Evolutionary conservation across 345 rosid species (phyloP).

Genomic region (Camelina hispida): DNA sequence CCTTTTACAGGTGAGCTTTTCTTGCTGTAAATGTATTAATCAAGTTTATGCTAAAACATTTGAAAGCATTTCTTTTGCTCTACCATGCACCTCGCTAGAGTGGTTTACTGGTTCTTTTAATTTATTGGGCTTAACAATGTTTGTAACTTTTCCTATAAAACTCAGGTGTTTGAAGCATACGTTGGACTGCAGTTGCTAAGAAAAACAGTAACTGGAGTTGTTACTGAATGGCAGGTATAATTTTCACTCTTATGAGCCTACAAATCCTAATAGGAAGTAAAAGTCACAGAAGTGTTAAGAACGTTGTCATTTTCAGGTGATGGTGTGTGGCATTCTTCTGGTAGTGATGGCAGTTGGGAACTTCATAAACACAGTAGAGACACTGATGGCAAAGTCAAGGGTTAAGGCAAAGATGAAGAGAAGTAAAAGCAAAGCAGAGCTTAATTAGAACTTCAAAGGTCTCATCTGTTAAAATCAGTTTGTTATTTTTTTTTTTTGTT

Average conservation of each 20-base stretch:
- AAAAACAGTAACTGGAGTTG: slow-evolving; percentile 74
- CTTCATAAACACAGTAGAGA: slow-evolving; percentile 82
- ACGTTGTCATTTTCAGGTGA: slow-evolving; percentile 56
- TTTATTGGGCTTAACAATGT: background rate
- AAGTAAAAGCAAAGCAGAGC: slow-evolving; percentile 79
- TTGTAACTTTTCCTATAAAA: slow-evolving; percentile 27
- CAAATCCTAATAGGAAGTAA: background rate
- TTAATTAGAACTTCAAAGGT: slow-evolving; percentile 47
- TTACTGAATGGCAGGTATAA: slow-evolving; percentile 93
- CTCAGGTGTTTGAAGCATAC: slow-evolving; percentile 92
- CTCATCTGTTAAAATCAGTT: background rate
- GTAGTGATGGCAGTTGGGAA: slow-evolving; percentile 94
- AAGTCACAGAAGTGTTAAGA: slow-evolving; percentile 11
- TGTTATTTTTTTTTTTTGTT: background rate
- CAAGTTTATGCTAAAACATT: background rate
- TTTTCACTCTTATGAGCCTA: background rate
- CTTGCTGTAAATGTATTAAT: background rate
- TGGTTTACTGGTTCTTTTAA: slow-evolving; percentile 6
- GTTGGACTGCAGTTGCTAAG: slow-evolving; percentile 83
- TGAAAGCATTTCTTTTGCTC: slow-evolving; percentile 15
- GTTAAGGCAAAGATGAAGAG: slow-evolving; percentile 97
- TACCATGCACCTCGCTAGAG: background rate
- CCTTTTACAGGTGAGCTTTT: slow-evolving; percentile 73
- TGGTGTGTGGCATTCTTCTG: slow-evolving; percentile 79
- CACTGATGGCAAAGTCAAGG: slow-evolving; percentile 82